Evolutionary conservation across 495 filamentous ascomycete species (phyloP), one percentile per base, ranked within the genome.

Genomic region (Penicillium robsamsonii): DNA sequence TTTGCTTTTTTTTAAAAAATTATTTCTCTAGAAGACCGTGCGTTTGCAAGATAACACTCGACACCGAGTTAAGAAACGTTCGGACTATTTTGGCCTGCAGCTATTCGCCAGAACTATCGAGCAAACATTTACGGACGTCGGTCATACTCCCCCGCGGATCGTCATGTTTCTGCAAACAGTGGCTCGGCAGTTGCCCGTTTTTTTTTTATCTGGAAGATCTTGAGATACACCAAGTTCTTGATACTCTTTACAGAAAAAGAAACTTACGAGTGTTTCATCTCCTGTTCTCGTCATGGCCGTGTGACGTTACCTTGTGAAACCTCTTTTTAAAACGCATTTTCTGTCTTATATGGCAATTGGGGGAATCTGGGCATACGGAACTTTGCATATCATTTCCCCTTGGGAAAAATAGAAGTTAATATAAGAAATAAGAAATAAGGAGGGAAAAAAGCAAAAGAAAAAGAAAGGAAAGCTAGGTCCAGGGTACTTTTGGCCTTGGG

Each of bases 291-390:
- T 62, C 62, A 62, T 67, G 61, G 53, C 61, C 55, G 67, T 70
- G 68, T 63, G 68, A 70, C 68, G 68, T 70, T 69, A 69, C 68
- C 54, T 62, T 69, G 68, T 70, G 68, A 63, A 70, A 70, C 68
- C 59, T 61, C 30, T 52, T 56, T 66, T 55, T 60, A 66, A 69
- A 64, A 66, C 48, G 55, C 31, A 35, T 35, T 35, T 15, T 35
- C 31, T 35, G 62, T 62, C 58, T 66, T 66, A 46, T 49, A 48
- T 50, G n/a, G 43, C 27, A 45, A 45, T 25, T 22, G 27, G 63
- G 52, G 49, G 29, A 55, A 61, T 58, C 51, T 60, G 62, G 55
- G 22, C 22, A 22, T 22, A 51, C 65, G 65, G 65, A 53, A 59
- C n/a, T 55, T 29, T 66, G 65, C 65, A 68, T 68, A 66, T 60